These are phyloP conservation scores for Fulvia fulva DNA, from an alignment of 2,329 filamentous ascomycete species.

Conservation along the genomic window DNA sequence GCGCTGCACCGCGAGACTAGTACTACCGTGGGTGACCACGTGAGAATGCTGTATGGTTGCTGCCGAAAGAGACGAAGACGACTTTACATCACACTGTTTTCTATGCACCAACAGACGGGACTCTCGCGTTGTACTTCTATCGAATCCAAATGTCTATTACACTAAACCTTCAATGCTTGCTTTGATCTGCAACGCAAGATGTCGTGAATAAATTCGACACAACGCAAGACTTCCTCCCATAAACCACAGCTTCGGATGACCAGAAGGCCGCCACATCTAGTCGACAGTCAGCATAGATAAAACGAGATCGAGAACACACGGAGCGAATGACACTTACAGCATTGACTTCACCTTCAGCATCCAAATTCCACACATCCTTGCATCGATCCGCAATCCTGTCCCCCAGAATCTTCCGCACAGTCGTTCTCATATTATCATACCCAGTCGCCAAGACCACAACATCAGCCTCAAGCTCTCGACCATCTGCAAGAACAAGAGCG, in stretches of 20 bases:
- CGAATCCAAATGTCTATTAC: not conserved
- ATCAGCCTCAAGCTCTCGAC: constrained; percentile 55
- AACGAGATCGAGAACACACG: not conserved
- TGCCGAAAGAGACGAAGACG: too few relatives aligned
- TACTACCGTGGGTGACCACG: too few relatives aligned
- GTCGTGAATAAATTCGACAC: constrained; percentile 36
- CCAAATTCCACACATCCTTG: constrained; percentile 45
- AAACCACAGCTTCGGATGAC: constrained; percentile 40
- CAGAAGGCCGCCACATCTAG: constrained; percentile 39
- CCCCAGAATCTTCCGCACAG: constrained; percentile 59
- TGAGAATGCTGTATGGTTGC: too few relatives aligned
- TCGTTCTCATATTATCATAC: constrained; percentile 65
- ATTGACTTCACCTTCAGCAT: constrained; percentile 37
- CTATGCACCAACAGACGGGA: too few relatives aligned
- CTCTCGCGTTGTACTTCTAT: too few relatives aligned
- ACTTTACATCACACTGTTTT: too few relatives aligned
- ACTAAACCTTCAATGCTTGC: constrained; percentile 37
- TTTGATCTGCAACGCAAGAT: constrained; percentile 41
- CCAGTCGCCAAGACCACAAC: constrained; percentile 55
- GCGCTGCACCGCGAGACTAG: too few relatives aligned
- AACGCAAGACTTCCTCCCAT: constrained; percentile 38
- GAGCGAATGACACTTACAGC: constrained; percentile 11
- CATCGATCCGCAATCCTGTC: constrained; percentile 57
- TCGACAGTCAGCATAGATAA: not conserved
- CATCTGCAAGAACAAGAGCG: constrained; percentile 47